Evolutionary conservation across 495 filamentous ascomycete species (phyloP), one percentile per base, ranked within the genome.

Genomic region (Hypoxylon cercidicola): DNA sequence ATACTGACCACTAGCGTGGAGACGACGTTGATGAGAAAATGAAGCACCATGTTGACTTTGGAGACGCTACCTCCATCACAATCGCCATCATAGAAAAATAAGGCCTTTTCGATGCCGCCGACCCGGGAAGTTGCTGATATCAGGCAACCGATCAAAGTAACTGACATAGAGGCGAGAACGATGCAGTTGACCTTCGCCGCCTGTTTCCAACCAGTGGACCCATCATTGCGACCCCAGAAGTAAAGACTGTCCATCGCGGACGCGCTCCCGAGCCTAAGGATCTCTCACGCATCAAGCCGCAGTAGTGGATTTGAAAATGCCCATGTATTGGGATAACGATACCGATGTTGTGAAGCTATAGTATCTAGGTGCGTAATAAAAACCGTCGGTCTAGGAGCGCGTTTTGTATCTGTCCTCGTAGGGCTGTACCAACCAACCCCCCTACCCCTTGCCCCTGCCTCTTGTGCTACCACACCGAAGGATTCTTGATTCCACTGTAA

Each of bases 1-100:
- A 49, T 28, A 57, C 66, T 64, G 18, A 71, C 68, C 61, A 71
- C 65, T 1, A 69, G 45, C n/a, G 69, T 68, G 13, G 65, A 69
- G 12, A 63, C 46, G 23, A 66, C 34, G 28, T 71, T 71, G 25
- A 71, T 66, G 0, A 69, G 20, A 23, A 71, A 49, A 54, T 71
- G 69, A 4, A 71, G 50, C 9, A 32, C 54, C 55, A 43, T 39
- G 23, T 71, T 71, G 1, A 69, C 13, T 11, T 28, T 25, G 4
- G 64, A 44, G 12, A 66, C 61, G 23, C 25, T 61, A 10, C 53
- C 56, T 8, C 45, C 53, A 6, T 64, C 51, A 16, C 64, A 71
- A 16, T 41, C 23, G 12, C 60, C 64, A 5, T 60, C 49, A 12
- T 65, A 62, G 16, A 71, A 62, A 28, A 68, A 65, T 13, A 68